Percentiles rank a stretch among this genome's conserved stretches.
Conservation (phyloP, 2,329 filamentous ascomycete species). For the Neonectria magnoliae region DNA sequence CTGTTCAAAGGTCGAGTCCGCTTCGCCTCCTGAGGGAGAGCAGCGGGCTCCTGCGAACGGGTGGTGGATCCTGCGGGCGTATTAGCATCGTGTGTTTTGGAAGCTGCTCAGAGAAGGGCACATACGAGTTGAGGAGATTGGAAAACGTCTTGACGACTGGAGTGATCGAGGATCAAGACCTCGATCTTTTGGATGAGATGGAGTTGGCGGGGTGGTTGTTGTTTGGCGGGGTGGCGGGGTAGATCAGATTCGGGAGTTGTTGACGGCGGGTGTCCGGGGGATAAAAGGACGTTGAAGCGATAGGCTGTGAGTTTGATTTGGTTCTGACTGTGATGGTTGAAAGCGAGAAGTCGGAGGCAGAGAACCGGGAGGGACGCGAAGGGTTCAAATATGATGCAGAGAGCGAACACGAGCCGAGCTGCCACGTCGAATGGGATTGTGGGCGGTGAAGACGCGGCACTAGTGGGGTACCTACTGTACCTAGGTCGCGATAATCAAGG, state of each 20-base stretch:
- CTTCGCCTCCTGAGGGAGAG: constrained; percentile 87
- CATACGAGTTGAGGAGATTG: constrained; percentile 97
- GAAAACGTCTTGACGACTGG: constrained; percentile 92
- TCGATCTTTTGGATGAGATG: constrained; percentile 57
- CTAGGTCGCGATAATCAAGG: constrained; percentile 36
- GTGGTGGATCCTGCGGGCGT: constrained; percentile 78
- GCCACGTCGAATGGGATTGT: constrained; percentile 11
- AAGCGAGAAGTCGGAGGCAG: constrained; percentile 4
- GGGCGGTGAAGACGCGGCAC: constrained; percentile 33
- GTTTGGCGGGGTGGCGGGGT: constrained; percentile 40
- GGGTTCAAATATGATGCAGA: constrained; percentile 25
- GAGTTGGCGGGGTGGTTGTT: constrained; percentile 34
- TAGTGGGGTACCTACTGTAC: constrained; percentile 35
- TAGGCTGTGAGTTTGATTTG: constrained; percentile 13
- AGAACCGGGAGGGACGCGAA: constrained; percentile 16
- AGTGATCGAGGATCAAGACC: constrained; percentile 64
- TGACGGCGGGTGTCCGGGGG: constrained; percentile 19
- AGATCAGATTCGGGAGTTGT: constrained; percentile 27
- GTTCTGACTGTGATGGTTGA: constrained; percentile 21
- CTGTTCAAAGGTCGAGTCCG: constrained; percentile 69
- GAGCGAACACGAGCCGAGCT: constrained; percentile 16
- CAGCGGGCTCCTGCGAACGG: constrained; percentile 96
- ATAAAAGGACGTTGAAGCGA: constrained; percentile 1
- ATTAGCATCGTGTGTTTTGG: constrained; percentile 40
- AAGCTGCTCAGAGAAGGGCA: constrained; percentile 22